Evolutionary conservation across 2,329 filamentous ascomycete genomes (phyloP), one percentile per base, ranked within the genome.

Genomic region (Nothopassalora personata): DNA sequence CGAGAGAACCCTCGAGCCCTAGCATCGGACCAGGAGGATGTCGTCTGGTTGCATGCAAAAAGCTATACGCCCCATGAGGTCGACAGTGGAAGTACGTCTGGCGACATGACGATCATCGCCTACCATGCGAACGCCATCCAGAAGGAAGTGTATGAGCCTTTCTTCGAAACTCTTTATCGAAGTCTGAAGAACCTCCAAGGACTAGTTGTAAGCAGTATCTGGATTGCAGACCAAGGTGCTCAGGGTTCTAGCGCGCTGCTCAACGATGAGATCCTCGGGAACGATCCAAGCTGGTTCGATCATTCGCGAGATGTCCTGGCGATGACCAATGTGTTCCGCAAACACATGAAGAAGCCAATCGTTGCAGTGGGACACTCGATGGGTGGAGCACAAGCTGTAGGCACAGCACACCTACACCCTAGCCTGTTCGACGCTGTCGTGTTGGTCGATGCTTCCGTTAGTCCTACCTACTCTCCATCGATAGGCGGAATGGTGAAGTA

Each of bases 61-160:
- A 90, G 96, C 71, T 96, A 97, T 45, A 60, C 60, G 9, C 59
- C 63, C 10, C 70, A 92, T 94, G 68, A 81, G 79, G 0, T 74
- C 77, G 28, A 88, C 91, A 0, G 79, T 84, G 64, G 30, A 84
- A 34, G 23, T 15, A n/a, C 43, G 3, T 83, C 84, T 0, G 90
- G 90, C 39, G 91, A 96, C 73, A 78, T 97, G 8, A 96, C 90
- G 18, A 86, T 97, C 59, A 85, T 97, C 56, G 91, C 83, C 15
- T 86, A 87, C 4, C 91, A 96, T 74, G 93, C 90, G 52, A 96
- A 96, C 76, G 92, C 87, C 11, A 96, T 96, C 66, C 88, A 90
- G 19, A 97, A 97, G 81, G 89, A 63, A 36, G 56, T 57, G 18
- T 88, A 73, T 13, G 58, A 56, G 50, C 55, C 52, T 11, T 34